These are phyloP conservation scores for Angomonas deanei DNA, from an alignment of 208 protist genomes.

Conservation along the genomic window DNA sequence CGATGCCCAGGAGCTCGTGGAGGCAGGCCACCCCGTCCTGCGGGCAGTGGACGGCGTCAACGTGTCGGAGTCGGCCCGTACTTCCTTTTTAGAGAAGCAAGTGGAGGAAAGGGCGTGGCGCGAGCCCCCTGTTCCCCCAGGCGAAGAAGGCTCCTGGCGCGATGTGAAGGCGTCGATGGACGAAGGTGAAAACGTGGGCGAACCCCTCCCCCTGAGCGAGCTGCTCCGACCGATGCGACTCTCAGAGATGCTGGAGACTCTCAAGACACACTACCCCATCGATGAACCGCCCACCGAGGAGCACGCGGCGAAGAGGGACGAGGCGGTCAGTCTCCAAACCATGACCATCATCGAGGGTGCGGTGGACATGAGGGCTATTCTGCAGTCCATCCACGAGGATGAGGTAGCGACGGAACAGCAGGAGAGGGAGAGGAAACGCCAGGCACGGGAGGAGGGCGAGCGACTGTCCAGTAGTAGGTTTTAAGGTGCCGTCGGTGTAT, in stretches of 20 bases:
- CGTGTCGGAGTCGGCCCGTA: conserved; percentile 63
- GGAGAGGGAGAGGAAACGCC: conserved; percentile 10
- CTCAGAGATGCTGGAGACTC: conserved; percentile 56
- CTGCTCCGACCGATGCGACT: conserved; percentile 69
- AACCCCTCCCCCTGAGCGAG: conserved; percentile 35
- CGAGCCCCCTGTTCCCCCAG: conserved; percentile 79
- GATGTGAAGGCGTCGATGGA: conserved; percentile 80
- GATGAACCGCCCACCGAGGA: conserved; percentile 70
- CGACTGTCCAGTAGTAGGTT: conserved; percentile 44
- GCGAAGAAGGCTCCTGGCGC: conserved; percentile 80
- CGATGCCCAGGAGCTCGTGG: conserved; percentile 61
- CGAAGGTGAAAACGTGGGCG: conserved; percentile 55
- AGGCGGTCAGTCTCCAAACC: conserved; percentile 56
- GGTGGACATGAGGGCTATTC: conserved; percentile 55
- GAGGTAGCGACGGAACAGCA: conserved; percentile 19
- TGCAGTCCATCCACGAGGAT: conserved; percentile 22
- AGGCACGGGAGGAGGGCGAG: conserved; percentile 24
- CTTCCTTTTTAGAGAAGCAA: conserved; percentile 72
- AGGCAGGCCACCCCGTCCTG: conserved; percentile 72
- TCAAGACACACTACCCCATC: conserved; percentile 41
- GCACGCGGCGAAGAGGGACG: conserved; percentile 40
- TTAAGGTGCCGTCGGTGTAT: conserved; percentile 9
- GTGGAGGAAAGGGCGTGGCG: conserved; percentile 85
- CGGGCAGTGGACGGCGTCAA: conserved; percentile 41
- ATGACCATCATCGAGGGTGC: conserved; percentile 54